Conservation (phyloP, 2,329 filamentous ascomycete genomes). For the Trichoderma sp. region DNA sequence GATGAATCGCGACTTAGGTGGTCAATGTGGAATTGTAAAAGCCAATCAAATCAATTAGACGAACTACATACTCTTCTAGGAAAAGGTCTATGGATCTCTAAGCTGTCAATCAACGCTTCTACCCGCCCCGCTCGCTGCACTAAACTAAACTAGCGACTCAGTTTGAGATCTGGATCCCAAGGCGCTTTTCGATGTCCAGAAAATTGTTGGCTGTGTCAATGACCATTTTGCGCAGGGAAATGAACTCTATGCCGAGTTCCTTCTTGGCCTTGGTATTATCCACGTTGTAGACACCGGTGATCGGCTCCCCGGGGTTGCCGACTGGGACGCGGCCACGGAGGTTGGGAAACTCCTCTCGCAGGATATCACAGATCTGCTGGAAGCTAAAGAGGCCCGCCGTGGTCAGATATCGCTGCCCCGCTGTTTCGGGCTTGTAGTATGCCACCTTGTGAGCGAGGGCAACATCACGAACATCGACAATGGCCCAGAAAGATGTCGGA, state of each 20-base stretch:
- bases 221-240: background rate
- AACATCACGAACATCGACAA: slow-evolving; percentile 32
- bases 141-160: background rate
- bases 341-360: slow-evolving; percentile 50
- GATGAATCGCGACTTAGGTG: background rate
- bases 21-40: background rate
- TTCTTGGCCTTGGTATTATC: background rate
- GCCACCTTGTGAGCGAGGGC: slow-evolving; percentile 31
- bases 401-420: slow-evolving; percentile 31
- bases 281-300: slow-evolving; percentile 4
- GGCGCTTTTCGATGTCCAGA: background rate
- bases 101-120: background rate
- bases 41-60: slow-evolving; percentile 7
- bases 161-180: background rate
- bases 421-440: slow-evolving; percentile 22
- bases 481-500: slow-evolving; percentile 23
- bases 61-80: background rate
- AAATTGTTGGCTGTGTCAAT: slow-evolving; percentile 14
- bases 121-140: background rate
- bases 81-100: background rate
- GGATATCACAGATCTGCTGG: slow-evolving; percentile 44
- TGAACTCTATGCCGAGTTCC: slow-evolving; percentile 15
- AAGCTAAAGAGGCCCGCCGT: slow-evolving; percentile 26
- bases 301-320: slow-evolving; percentile 6
- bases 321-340: slow-evolving; percentile 47